phyloP scores from a whole-genome alignment of 176 grass and related monocot genomes.

The Microstegium vimineum region DNA sequence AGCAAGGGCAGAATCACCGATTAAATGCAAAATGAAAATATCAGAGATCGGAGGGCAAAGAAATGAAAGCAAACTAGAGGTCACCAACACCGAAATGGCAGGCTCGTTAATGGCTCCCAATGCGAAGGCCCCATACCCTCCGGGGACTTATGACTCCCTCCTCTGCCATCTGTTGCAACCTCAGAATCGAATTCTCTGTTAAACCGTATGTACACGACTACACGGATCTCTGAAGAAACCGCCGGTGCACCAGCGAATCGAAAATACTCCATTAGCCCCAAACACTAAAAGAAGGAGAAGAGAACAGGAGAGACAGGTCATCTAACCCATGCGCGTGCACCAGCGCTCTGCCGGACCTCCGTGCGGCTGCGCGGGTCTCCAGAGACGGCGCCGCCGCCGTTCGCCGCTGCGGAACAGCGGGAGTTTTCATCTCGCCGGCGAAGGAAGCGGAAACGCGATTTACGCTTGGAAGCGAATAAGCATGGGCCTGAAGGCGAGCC shows the following conservation, averaged over 20 bases:
- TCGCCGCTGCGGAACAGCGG: background rate
- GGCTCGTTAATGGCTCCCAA: background rate
- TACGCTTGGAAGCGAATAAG: background rate
- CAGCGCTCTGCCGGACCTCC: no score
- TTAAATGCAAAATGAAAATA: background rate
- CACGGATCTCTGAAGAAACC: background rate
- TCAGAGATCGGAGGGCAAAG: background rate
- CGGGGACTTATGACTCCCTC: background rate
- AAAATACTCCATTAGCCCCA: background rate
- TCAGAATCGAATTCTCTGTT: background rate
- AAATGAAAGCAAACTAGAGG: background rate
- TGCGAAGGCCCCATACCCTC: background rate
- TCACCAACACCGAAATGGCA: background rate
- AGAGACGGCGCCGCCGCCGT: background rate
- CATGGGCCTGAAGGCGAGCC: background rate
- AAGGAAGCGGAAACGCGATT: background rate
- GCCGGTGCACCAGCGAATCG: background rate
- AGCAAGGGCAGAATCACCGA: background rate
- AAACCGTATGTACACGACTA: background rate
- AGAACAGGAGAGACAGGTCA: background rate
- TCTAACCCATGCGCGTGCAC: background rate
- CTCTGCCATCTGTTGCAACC: background rate
- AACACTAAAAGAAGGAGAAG: background rate
- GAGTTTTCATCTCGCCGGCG: background rate
- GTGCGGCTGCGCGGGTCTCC: background rate